Conservation (phyloP, 2,329 filamentous ascomycete genomes). For the Sclerotinia minor region DNA sequence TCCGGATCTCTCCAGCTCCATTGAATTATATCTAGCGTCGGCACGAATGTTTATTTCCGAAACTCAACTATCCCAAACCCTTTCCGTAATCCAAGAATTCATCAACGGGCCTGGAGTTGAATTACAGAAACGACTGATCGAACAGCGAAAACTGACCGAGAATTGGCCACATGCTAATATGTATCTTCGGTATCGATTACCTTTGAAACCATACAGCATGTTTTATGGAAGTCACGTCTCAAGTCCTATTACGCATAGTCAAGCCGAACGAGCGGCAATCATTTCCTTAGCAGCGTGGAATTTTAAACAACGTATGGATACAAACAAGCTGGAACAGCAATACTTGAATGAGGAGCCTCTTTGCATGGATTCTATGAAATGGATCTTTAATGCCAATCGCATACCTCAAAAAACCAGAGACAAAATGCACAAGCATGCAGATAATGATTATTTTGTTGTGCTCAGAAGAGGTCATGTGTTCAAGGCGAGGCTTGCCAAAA, state of each 20-base stretch:
- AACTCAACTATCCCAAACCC: background rate
- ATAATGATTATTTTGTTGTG: background rate
- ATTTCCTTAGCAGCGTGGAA: slow-evolving; percentile 34
- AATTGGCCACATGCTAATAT: background rate
- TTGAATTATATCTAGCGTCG: background rate
- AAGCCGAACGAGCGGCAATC: slow-evolving; percentile 39
- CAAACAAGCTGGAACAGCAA: background rate
- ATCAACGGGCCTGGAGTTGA: background rate
- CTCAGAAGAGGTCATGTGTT: background rate
- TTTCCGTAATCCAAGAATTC: background rate
- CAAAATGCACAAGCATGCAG: background rate
- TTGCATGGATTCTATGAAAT: slow-evolving; percentile 8
- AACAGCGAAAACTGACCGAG: background rate
- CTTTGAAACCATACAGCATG: background rate
- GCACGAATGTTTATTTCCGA: background rate
- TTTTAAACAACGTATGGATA: slow-evolving; percentile 30
- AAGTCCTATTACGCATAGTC: slow-evolving; percentile 28
- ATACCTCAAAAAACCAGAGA: background rate
- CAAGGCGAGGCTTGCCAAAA: background rate
- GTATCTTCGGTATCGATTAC: background rate
- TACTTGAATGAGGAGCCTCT: slow-evolving; percentile 7
- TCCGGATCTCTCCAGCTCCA: background rate
- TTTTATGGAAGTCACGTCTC: background rate
- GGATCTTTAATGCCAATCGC: slow-evolving; percentile 1
- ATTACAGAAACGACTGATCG: background rate